Evolutionary conservation across 140 eudicot genomes (phyloP).

Genomic region (Senecio squalidus): DNA sequence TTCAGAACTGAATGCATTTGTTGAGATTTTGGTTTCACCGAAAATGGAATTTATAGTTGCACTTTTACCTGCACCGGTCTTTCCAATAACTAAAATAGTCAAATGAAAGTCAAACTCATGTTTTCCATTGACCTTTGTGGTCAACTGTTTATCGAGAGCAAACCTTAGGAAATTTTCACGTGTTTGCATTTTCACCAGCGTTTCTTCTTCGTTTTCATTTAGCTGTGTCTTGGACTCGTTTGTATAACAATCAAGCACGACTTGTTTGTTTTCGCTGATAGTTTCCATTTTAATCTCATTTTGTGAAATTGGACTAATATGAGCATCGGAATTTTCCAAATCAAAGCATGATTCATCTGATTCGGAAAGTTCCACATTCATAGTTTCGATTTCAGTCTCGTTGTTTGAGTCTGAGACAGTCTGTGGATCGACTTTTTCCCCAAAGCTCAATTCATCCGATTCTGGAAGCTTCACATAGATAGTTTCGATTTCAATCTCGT

Average conservation of each 20-base stretch:
- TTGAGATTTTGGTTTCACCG: conserved; percentile 42
- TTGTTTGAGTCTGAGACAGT: background rate
- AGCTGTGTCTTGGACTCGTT: conserved; percentile 22
- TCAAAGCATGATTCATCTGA: conserved; percentile 6
- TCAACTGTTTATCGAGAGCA: conserved; percentile 4
- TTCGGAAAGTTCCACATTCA: conserved; percentile 3
- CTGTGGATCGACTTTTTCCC: background rate
- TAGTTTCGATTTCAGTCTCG: conserved; percentile 8
- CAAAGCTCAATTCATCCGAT: conserved; percentile 4
- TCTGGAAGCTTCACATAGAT: conserved; percentile 9
- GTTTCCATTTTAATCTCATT: background rate
- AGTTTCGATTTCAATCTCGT: background rate
- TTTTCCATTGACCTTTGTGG: conserved; percentile 4
- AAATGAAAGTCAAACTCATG: conserved; percentile 37
- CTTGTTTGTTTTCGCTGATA: background rate
- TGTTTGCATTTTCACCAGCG: conserved; percentile 35
- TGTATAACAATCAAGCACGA: background rate
- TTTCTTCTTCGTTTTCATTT: conserved; percentile 37
- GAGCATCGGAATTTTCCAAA: background rate
- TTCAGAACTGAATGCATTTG: conserved; percentile 54
- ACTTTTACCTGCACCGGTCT: conserved; percentile 90
- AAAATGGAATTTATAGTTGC: conserved; percentile 79
- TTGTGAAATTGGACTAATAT: background rate
- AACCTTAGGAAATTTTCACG: conserved; percentile 35
- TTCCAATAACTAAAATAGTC: conserved; percentile 73